These are phyloP conservation scores for Kregervanrija pseudodelftensis DNA, from an alignment of 805 yeast genomes.

Conservation along the genomic window DNA sequence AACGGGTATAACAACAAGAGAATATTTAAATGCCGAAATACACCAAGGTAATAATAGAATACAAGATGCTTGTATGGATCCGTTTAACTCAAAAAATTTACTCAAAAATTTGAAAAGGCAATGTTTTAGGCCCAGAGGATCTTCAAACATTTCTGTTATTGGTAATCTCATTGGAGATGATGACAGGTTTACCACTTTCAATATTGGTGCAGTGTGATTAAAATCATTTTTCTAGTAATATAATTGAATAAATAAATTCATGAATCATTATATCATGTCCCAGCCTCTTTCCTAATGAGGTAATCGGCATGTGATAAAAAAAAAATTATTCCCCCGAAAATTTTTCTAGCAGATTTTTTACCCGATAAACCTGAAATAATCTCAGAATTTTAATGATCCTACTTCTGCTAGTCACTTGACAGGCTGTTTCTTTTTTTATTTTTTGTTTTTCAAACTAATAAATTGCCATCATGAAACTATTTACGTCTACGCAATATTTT, in stretches of 20 bases:
- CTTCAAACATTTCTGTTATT: slow-evolving; percentile 17
- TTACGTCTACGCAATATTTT: slow-evolving; percentile 61
- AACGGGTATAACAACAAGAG: slow-evolving; percentile 65
- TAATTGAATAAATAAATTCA: too few species aligned
- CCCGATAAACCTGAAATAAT: background rate
- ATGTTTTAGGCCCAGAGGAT: slow-evolving; percentile 35
- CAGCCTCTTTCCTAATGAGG: too few species aligned
- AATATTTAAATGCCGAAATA: slow-evolving; percentile 46
- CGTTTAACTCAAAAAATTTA: slow-evolving; percentile 29
- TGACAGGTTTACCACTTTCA: too few species aligned
- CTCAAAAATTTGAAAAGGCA: slow-evolving; percentile 27
- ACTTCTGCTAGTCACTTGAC: too few species aligned
- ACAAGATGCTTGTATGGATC: slow-evolving; percentile 29
- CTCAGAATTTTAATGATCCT: too few species aligned
- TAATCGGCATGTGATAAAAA: slow-evolving; percentile 7
- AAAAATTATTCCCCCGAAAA: background rate
- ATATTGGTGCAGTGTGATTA: too few species aligned
- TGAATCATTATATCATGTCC: too few species aligned
- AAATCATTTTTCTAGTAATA: too few species aligned
- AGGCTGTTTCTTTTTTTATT: too few species aligned
- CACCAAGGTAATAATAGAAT: slow-evolving; percentile 17
- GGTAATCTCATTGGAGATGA: too few species aligned
- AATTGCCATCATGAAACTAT: slow-evolving; percentile 60
- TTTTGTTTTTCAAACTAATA: background rate
- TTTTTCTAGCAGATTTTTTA: background rate